phyloP scores from a whole-genome alignment of 768 basidiomycete species.

The Trametes elegans region DNA sequence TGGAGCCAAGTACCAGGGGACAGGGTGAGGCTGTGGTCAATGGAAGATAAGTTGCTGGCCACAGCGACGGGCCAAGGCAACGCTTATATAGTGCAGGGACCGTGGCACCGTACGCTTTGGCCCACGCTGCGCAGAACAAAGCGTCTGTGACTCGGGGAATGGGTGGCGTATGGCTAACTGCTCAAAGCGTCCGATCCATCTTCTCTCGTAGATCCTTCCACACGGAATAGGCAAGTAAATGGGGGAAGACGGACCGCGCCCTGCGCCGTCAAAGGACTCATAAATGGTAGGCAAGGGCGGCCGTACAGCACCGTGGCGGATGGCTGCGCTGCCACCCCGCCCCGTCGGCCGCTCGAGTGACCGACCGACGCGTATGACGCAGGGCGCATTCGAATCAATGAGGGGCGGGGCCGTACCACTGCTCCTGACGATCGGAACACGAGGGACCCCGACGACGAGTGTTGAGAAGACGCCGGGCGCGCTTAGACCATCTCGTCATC shows the following conservation, averaged over 20 bases:
- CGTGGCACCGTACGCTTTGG: not conserved
- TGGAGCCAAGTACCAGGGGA: not conserved
- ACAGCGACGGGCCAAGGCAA: not conserved
- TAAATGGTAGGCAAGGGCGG: not conserved
- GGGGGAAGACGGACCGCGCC: not conserved
- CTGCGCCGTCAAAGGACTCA: not conserved
- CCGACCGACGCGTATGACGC: not conserved
- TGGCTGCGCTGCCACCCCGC: no score
- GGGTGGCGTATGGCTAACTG: not conserved
- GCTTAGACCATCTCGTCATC: conserved; percentile 3
- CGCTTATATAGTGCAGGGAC: conserved; percentile 10
- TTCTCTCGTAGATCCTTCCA: not conserved
- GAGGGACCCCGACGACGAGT: conserved; percentile 14
- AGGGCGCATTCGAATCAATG: not conserved
- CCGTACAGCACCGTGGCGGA: not conserved
- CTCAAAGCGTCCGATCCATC: not conserved
- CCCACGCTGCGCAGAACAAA: conserved; percentile 10
- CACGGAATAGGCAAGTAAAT: not conserved
- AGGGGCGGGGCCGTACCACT: not conserved
- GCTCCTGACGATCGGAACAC: conserved; percentile 7
- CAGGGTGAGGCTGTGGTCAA: not conserved
- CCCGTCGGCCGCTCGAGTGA: not conserved
- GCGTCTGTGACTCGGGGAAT: not conserved
- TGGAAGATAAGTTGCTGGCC: not conserved
- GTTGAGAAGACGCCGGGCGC: not conserved